Evolutionary conservation across 192 early-diverging fungal genomes (phyloP), one percentile per base, ranked within the genome.

Genomic region (Martensiomyces pterosporus): DNA sequence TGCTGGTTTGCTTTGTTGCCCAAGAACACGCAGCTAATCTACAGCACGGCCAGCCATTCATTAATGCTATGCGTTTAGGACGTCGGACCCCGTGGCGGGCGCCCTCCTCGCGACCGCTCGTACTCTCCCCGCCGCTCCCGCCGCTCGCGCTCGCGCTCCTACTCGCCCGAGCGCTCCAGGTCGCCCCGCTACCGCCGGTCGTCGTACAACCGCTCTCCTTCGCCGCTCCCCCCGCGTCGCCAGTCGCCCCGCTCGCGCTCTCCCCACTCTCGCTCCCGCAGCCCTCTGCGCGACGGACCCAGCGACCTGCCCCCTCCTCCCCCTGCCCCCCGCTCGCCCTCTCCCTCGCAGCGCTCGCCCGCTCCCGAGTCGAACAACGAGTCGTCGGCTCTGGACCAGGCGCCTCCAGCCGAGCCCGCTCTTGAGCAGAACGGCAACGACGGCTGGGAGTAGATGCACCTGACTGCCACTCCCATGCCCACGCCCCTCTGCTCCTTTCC

Each of bases 131-230:
- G 42, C 52, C 55, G 78, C 43, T 59, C 67, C 35, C 67, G 80
- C 16, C 70, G 71, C 22, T 73, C 74, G 25, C 66, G 77, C 39
- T 79, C 75, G 49, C 75, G 78, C 21, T 79, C 76, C 47, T 60
- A 60, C 60, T 76, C 68, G 36, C 78, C 73, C 8, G 55, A 53
- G 18, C 26, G 25, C 23, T 13, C 19, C 15, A 13, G 1, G 12
- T 27, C 45, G 12, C 54, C 35, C 12, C 32, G 37, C 15, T 19
- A 37, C 39, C 59, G 61, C 47, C 51, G 64, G 38, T 35, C 52
- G 44, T 35, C 63, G 36, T 46, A 49, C 22, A 17, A 23, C 51
- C 24, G 48, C 35, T 61, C 51, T 24, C 60, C 49, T 17, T 72
- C 68, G 47, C 57, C 65, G 9, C 40, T 33, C 16, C n/a, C 59